phyloP scores from a whole-genome alignment of 495 filamentous ascomycete species.

The Durotheca rogersii region DNA sequence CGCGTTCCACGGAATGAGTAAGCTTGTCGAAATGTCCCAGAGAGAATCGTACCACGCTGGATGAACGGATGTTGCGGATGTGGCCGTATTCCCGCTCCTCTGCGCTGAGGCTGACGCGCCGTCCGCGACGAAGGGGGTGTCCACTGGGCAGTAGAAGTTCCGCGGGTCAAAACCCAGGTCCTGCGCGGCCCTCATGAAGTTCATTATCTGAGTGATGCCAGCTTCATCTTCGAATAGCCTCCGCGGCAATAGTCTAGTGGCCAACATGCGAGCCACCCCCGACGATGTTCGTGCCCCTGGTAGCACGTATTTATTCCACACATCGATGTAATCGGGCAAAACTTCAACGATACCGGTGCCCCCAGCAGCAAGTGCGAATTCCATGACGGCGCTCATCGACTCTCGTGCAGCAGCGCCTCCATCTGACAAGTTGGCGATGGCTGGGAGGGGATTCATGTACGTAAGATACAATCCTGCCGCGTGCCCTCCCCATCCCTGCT shows the following conservation, averaged over 20 bases:
- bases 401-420: slow-evolving; percentile 27
- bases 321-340: slow-evolving; percentile 35
- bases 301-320: slow-evolving; percentile 43
- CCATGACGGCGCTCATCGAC: slow-evolving; percentile 34
- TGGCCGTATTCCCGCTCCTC: slow-evolving; percentile 14
- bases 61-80: slow-evolving; percentile 40
- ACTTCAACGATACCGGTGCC: slow-evolving; percentile 37
- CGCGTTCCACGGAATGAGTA: slow-evolving; percentile 41
- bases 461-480: slow-evolving; percentile 41
- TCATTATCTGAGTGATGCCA: slow-evolving; percentile 26
- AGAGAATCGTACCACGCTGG: slow-evolving; percentile 49
- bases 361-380: slow-evolving; percentile 36
- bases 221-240: slow-evolving; percentile 24
- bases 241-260: slow-evolving; percentile 41
- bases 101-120: slow-evolving; percentile 7
- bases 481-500: slow-evolving; percentile 52
- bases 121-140: slow-evolving; percentile 20
- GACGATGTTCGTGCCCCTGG: slow-evolving; percentile 32
- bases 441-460: slow-evolving; percentile 42
- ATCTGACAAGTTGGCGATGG: slow-evolving; percentile 25
- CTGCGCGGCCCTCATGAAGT: slow-evolving; percentile 17
- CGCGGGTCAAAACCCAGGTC: slow-evolving; percentile 26
- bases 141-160: slow-evolving; percentile 26
- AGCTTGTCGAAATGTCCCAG: slow-evolving; percentile 41
- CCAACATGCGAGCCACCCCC: slow-evolving; percentile 36